Base-by-base conservation (phyloP, 116 monocot genomes). In the Zostera marina region DNA sequence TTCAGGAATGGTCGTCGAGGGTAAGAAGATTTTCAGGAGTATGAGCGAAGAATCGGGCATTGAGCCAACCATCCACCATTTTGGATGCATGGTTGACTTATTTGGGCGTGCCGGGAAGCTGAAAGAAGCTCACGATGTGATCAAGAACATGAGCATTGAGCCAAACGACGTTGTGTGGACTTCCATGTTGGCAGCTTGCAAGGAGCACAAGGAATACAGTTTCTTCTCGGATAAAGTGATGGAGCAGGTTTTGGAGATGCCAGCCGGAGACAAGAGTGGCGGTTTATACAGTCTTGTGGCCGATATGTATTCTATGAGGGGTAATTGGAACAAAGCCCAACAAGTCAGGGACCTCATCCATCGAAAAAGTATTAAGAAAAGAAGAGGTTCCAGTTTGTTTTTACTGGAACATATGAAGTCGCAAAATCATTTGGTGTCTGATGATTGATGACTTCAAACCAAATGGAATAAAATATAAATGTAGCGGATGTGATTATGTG, bases 21-120 rank as follows among this genome's bases (percentile, higher is more conserved):
- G 70, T 14, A 60, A 67, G 68, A 49, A 40, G 44, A 75, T 66
- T 16, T 81, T 82, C 39, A 7, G 8, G 3, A 62, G 64, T 61
- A 82, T 87, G 87, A 67, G 61, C 0, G 55, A 74, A 0, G 79
- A 74, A 42, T 75, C 66, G 44, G 74, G 79, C 0, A 44, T 74
- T 10, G 62, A 82, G 69, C 82, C 82, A 0, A 59, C 56, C 7
- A 60, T 87, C 42, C 76, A 79, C 15, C 87, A 87, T 21, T 87
- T 76, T 24, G 87, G 87, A 6, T 87, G 87, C 58, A 72, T 87
- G 71, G 82, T 87, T 8, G 82, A 87, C 44, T 22, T 87, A 40
- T 66, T 82, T 43, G 79, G 81, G 1, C 81, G 79, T 32, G 73
- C 68, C 0, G 87, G 87, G 47, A 67, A 19, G 68, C 61, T 87